phyloP scores from a whole-genome alignment of 2,329 filamentous ascomycete genomes.

The Trichoderma breve region DNA sequence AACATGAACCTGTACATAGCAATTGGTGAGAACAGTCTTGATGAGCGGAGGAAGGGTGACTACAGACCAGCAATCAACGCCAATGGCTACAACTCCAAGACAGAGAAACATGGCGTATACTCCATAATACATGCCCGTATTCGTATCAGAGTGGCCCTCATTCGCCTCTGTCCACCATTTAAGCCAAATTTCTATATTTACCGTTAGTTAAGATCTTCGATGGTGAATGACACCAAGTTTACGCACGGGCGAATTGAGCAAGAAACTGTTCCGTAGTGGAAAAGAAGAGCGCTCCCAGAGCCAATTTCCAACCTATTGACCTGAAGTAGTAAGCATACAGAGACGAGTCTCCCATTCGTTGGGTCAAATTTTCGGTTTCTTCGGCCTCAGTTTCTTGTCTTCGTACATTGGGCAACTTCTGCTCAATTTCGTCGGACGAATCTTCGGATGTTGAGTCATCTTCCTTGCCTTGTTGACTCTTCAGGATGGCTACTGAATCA shows the following conservation, averaged over 20 bases:
- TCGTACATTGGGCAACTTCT: background rate
- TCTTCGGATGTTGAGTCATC: background rate
- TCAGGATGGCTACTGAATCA: background rate
- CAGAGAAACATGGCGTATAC: slow-evolving; percentile 23
- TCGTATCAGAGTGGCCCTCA: slow-evolving; percentile 21
- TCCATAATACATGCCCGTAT: slow-evolving; percentile 26
- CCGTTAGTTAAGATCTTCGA: background rate
- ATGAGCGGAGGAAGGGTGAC: no score
- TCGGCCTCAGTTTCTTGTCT: background rate
- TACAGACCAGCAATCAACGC: slow-evolving; percentile 22
- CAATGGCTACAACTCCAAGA: slow-evolving; percentile 22
- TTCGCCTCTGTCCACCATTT: slow-evolving; percentile 29
- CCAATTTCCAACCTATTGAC: background rate
- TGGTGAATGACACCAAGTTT: background rate
- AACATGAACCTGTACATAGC: background rate
- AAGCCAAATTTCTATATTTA: slow-evolving; percentile 25
- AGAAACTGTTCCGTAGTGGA: background rate
- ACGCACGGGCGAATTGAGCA: background rate
- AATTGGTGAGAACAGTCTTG: background rate
- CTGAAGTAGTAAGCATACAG: background rate
- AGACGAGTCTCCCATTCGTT: background rate
- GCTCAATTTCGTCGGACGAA: background rate
- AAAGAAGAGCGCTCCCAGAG: background rate
- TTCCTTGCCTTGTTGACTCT: background rate
- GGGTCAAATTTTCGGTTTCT: slow-evolving; percentile 17